phyloP scores from a whole-genome alignment of 2,329 filamentous ascomycete species.

The Xylaria sp. region DNA sequence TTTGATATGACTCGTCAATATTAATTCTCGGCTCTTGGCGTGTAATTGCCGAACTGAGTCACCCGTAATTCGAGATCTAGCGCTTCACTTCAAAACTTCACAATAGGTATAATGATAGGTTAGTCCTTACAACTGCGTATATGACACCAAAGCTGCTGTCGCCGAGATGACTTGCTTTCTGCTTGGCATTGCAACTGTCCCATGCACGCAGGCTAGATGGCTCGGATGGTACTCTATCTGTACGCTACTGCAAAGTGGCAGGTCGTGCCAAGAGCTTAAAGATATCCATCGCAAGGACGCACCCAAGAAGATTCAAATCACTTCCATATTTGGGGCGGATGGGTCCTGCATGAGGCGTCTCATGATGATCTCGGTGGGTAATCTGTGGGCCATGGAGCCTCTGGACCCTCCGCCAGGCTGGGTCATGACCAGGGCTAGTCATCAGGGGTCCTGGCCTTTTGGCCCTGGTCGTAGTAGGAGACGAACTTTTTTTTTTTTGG shows the following conservation, averaged over 20 bases:
- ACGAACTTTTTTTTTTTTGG: constrained; percentile 13
- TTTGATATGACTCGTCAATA: neutral
- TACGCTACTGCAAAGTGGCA: constrained; percentile 26
- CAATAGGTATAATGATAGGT: neutral
- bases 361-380: constrained; percentile 35
- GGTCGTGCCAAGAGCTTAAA: constrained; percentile 25
- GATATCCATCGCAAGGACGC: constrained; percentile 9
- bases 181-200: constrained; percentile 29
- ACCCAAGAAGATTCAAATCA: constrained; percentile 30
- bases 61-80: neutral
- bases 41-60: neutral
- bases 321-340: constrained; percentile 33
- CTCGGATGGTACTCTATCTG: neutral
- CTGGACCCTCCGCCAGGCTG: constrained; percentile 35
- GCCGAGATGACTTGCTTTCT: constrained; percentile 25
- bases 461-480: constrained; percentile 17
- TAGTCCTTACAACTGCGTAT: constrained; percentile 1
- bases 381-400: constrained; percentile 32
- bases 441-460: constrained; percentile 23
- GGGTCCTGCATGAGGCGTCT: constrained; percentile 27
- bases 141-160: constrained; percentile 2
- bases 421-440: constrained; percentile 1
- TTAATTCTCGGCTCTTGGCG: neutral
- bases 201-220: neutral
- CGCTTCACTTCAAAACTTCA: neutral